phyloP scores from a whole-genome alignment of 1,139 yeast species.

The Sugiyamaella castrensis region DNA sequence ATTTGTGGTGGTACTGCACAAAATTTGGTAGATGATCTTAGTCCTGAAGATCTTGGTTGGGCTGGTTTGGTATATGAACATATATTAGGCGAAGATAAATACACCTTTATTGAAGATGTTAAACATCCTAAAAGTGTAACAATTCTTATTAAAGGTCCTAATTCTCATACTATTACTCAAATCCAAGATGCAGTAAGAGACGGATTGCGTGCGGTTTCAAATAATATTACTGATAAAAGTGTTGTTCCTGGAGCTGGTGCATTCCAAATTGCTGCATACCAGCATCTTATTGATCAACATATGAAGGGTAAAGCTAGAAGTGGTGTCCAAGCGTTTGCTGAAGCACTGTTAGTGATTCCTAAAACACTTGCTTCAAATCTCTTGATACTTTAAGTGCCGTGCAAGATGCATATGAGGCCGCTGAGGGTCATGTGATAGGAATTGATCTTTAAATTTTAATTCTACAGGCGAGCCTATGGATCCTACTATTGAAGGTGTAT shows the following conservation, averaged over 20 bases:
- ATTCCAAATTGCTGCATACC: constrained; percentile 78
- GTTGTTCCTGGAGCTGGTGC: constrained; percentile 98
- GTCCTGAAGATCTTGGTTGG: constrained; percentile 81
- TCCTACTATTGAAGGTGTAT: constrained; percentile 89
- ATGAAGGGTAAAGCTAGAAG: constrained; percentile 86
- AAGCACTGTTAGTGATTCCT: constrained; percentile 85
- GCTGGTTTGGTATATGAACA: constrained; percentile 93
- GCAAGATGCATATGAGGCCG: constrained; percentile 88
- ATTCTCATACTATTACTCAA: constrained; percentile 82
- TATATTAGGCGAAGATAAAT: constrained; percentile 94
- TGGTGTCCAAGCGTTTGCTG: constrained; percentile 91
- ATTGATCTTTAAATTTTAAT: too few relatives aligned
- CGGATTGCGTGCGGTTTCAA: constrained; percentile 92
- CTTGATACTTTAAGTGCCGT: constrained; percentile 85
- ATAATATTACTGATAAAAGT: constrained; percentile 78
- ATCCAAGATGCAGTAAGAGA: constrained; percentile 97
- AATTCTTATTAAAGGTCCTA: constrained; percentile 89
- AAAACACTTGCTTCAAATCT: constrained; percentile 85
- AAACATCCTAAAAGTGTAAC: constrained; percentile 90
- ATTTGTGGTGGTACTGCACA: constrained; percentile 98
- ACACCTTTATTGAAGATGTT: constrained; percentile 91
- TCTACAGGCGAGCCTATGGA: constrained; percentile 94
- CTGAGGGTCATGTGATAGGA: constrained; percentile 82
- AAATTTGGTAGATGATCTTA: constrained; percentile 90
- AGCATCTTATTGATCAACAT: constrained; percentile 50